Evolutionary conservation across 1,284 basidiomycete species (phyloP).

Genomic region (Irpex sp.): DNA sequence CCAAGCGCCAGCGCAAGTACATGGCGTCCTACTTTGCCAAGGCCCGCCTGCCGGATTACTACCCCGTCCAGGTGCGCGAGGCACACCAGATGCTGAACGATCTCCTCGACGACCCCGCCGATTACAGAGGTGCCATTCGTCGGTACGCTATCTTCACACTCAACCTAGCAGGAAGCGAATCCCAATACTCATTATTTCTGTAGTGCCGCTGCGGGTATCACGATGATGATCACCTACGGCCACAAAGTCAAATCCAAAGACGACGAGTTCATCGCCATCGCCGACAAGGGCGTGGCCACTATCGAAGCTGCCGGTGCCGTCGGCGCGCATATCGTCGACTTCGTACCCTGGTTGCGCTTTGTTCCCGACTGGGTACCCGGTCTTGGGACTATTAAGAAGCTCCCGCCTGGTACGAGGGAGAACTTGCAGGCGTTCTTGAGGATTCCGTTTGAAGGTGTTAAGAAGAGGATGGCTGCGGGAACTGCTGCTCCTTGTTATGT

Average conservation of each 20-base stretch:
- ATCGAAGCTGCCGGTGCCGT: background rate
- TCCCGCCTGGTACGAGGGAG: background rate
- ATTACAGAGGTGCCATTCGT: background rate
- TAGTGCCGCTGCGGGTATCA: conserved; percentile 14
- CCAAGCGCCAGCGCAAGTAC: conserved; percentile 3
- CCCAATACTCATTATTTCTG: background rate
- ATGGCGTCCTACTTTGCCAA: background rate
- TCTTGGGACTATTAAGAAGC: background rate
- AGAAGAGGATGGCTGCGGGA: background rate
- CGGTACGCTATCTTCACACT: background rate
- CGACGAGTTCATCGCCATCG: conserved; percentile 6
- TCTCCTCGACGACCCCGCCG: background rate
- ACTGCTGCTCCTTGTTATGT: background rate
- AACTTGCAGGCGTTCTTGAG: background rate
- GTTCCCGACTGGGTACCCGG: background rate
- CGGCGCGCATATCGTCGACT: background rate
- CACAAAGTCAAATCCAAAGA: conserved; percentile 12
- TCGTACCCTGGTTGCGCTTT: background rate
- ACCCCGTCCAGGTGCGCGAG: background rate
- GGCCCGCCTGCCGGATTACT: background rate
- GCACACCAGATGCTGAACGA: background rate
- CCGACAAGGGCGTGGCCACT: conserved; percentile 1
- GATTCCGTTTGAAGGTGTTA: background rate
- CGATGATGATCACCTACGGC: conserved; percentile 14
- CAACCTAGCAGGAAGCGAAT: background rate